Conservation (phyloP, 2,329 filamentous ascomycete genomes). For the Didymella lethalis region DNA sequence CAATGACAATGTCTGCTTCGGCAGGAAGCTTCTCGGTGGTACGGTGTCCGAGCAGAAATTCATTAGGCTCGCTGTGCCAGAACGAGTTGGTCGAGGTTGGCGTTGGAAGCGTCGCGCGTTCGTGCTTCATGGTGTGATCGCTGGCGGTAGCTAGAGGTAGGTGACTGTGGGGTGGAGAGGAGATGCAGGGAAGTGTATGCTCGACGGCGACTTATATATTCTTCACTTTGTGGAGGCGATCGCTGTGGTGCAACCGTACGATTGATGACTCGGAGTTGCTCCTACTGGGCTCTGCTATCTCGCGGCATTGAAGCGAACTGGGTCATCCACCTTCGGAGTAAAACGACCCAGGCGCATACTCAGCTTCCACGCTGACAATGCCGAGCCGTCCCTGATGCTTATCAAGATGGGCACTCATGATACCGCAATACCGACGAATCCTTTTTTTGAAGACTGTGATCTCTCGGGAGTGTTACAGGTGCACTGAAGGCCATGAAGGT, state of each 20-base stretch:
- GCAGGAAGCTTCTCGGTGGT: conserved; percentile 70
- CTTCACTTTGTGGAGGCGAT: conserved; percentile 1
- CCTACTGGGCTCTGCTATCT: conserved; percentile 1
- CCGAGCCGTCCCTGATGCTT: conserved; percentile 6
- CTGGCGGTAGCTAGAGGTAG: conserved; percentile 5
- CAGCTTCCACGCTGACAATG: conserved; percentile 7
- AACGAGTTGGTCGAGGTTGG: conserved; percentile 70
- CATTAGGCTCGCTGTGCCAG: conserved; percentile 75
- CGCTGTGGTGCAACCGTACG: conserved; percentile 1
- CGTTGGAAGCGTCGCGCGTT: conserved; percentile 62
- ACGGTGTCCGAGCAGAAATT: conserved; percentile 70
- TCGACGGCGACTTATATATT: conserved; percentile 12
- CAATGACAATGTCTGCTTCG: conserved; percentile 71
- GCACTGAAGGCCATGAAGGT: conserved; percentile 16
- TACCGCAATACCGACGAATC: background rate
- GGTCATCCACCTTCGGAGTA: conserved; percentile 10
- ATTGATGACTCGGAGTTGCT: conserved; percentile 7
- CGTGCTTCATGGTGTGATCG: conserved; percentile 41
- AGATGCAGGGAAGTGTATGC: conserved; percentile 2
- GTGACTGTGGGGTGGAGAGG: conserved; percentile 15
- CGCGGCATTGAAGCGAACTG: conserved; percentile 4
- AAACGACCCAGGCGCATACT: conserved; percentile 5
- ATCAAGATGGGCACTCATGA: background rate
- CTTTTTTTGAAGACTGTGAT: background rate
- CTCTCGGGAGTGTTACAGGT: conserved; percentile 1